These are phyloP conservation scores for Babesia bigemina DNA, from an alignment of 169 alveolate genomes.

Conservation along the genomic window DNA sequence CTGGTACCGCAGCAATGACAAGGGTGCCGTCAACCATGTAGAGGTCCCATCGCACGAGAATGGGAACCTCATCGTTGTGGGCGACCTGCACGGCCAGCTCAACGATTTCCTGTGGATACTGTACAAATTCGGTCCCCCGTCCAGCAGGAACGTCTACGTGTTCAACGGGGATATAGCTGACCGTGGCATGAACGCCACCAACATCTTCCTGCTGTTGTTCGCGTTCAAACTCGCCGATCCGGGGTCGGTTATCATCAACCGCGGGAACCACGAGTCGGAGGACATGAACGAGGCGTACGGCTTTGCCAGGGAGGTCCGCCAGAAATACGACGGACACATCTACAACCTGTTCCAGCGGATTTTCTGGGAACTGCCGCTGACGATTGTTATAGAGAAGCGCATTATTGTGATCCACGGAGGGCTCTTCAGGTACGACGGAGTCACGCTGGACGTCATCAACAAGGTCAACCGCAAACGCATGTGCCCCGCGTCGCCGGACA, in stretches of 20 bases:
- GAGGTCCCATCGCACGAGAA: conserved; percentile 53
- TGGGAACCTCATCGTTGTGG: conserved; percentile 75
- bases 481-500: conserved; percentile 85
- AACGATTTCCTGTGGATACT: conserved; percentile 88
- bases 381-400: conserved; percentile 84
- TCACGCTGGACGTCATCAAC: conserved; percentile 82
- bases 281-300: conserved; percentile 91
- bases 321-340: conserved; percentile 86
- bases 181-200: conserved; percentile 87
- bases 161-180: conserved; percentile 93
- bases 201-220: conserved; percentile 83
- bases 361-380: conserved; percentile 85
- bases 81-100: conserved; percentile 91
- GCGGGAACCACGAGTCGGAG: conserved; percentile 92
- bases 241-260: conserved; percentile 81
- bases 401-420: conserved; percentile 89
- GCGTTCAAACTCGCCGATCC: conserved; percentile 86
- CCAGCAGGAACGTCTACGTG: conserved; percentile 82
- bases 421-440: conserved; percentile 83
- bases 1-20: conserved; percentile 53
- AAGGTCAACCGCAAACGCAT: conserved; percentile 82
- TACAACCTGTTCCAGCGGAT: conserved; percentile 85
- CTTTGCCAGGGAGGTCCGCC: conserved; percentile 82
- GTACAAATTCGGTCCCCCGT: conserved; percentile 88
- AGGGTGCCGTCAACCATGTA: conserved; percentile 56